Conservation (phyloP, 2,329 filamentous ascomycete species). For the Coniochaeta sp. region DNA sequence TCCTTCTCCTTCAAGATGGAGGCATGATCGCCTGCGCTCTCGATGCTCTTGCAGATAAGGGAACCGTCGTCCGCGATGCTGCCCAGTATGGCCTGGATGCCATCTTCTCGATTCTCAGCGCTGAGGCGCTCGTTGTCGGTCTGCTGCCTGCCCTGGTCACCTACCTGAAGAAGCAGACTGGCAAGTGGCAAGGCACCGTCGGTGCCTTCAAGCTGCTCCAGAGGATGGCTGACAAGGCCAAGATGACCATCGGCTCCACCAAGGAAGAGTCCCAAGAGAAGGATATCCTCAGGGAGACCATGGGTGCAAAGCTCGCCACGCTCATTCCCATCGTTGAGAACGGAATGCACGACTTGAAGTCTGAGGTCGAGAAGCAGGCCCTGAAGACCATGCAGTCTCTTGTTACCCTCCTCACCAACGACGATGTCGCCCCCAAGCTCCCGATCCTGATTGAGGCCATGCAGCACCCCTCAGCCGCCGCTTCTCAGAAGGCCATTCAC, state of each 20-base stretch:
- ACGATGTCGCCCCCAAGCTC: constrained; percentile 89
- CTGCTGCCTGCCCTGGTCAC: constrained; percentile 68
- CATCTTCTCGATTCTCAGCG: constrained; percentile 69
- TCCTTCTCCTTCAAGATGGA: constrained; percentile 76
- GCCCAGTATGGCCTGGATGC: constrained; percentile 92
- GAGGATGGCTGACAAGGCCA: constrained; percentile 90
- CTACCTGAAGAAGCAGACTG: constrained; percentile 77
- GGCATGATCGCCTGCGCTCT: constrained; percentile 66
- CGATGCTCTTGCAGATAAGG: constrained; percentile 86
- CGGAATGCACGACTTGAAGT: constrained; percentile 95
- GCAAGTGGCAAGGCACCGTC: constrained; percentile 96
- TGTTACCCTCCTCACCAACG: constrained; percentile 86
- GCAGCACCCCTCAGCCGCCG: constrained; percentile 85
- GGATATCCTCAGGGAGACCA: constrained; percentile 80
- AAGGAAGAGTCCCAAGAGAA: constrained; percentile 82
- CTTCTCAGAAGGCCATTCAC: constrained; percentile 91
- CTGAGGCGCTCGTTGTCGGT: constrained; percentile 77
- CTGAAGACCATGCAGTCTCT: constrained; percentile 86
- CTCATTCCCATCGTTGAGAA: constrained; percentile 87
- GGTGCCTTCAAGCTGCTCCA: constrained; percentile 79
- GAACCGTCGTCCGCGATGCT: constrained; percentile 77
- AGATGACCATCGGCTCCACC: constrained; percentile 69
- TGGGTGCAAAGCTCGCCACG: constrained; percentile 80
- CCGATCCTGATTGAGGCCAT: constrained; percentile 90
- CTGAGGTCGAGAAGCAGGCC: constrained; percentile 83